Evolutionary conservation across 2,329 filamentous ascomycete species (phyloP).

Genomic region (Aspergillus pseudoglaucus): DNA sequence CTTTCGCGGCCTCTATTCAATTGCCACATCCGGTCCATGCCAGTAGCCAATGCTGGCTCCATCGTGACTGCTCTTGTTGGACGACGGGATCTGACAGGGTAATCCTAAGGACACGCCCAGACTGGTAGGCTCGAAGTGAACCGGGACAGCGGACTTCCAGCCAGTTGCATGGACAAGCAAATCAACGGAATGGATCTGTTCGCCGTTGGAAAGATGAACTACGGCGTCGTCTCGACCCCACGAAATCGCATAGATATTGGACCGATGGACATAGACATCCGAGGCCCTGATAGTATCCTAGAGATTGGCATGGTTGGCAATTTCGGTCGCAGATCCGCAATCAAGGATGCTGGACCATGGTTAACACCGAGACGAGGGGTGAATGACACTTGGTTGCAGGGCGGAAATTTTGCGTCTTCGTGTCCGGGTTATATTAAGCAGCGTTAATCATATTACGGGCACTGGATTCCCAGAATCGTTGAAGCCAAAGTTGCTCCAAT

Average conservation of each 20-base stretch:
- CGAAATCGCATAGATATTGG: background rate
- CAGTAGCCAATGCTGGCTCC: background rate
- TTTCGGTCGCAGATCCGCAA: background rate
- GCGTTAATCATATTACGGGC: background rate
- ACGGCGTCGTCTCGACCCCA: background rate
- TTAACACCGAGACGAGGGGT: background rate
- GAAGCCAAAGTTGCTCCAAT: background rate
- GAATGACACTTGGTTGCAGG: background rate
- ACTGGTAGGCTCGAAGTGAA: slow-evolving; percentile 10
- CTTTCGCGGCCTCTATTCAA: background rate
- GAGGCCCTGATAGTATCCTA: background rate
- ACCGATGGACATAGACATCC: background rate
- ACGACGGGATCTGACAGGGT: background rate
- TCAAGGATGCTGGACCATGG: background rate
- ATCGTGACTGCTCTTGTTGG: background rate
- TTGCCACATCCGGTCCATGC: background rate
- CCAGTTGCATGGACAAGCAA: slow-evolving; percentile 18
- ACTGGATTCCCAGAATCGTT: background rate
- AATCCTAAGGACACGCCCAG: slow-evolving; percentile 3
- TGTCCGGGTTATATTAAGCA: background rate
- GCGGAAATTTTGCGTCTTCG: background rate
- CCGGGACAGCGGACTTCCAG: slow-evolving; percentile 15
- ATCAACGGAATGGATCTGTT: slow-evolving; percentile 5
- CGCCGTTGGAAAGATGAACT: background rate
- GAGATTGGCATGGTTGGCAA: background rate